Percentiles rank a stretch among this genome's conserved stretches.
phyloP scores from a whole-genome alignment of 495 filamentous ascomycete genomes.

The Aspergillus panamensis region DNA sequence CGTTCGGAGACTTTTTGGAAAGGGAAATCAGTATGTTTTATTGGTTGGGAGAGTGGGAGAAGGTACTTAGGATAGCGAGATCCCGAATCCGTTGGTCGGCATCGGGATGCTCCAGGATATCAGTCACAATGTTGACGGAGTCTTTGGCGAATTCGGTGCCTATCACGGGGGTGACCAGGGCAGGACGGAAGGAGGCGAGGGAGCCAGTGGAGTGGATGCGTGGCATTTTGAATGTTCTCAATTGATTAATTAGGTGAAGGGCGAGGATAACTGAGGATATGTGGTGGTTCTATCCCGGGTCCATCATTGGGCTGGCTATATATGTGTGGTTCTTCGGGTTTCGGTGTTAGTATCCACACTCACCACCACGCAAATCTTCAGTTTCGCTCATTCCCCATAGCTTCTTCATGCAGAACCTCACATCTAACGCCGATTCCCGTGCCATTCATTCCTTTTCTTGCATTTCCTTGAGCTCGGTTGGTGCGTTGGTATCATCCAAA shows the following conservation, averaged over 20 bases:
- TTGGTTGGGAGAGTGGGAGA: slow-evolving; percentile 18
- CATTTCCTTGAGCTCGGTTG: not conserved
- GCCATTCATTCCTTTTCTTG: not conserved
- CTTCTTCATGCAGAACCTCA: not conserved
- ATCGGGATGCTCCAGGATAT: slow-evolving; percentile 50
- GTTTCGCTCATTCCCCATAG: not conserved
- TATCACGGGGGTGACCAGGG: slow-evolving; percentile 35
- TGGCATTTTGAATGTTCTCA: not conserved
- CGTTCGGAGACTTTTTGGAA: slow-evolving; percentile 57
- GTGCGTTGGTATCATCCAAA: too few species aligned
- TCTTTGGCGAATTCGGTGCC: slow-evolving; percentile 51
- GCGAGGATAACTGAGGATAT: not conserved
- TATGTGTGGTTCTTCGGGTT: not conserved
- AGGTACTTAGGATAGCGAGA: slow-evolving; percentile 48
- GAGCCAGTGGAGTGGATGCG: slow-evolving; percentile 12
- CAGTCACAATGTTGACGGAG: slow-evolving; percentile 48
- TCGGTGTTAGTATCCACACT: not conserved
- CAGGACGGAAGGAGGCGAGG: slow-evolving; percentile 11
- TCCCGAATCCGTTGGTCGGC: slow-evolving; percentile 56
- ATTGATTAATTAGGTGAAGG: not conserved
- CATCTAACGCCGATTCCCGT: not conserved
- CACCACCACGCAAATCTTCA: not conserved
- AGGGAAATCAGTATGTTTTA: too few species aligned
- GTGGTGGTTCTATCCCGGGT: too few species aligned
- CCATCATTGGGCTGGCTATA: too few species aligned